Evolutionary conservation across 1,284 basidiomycete genomes (phyloP), one percentile per base, ranked within the genome.

Genomic region (Trametes polyzona): DNA sequence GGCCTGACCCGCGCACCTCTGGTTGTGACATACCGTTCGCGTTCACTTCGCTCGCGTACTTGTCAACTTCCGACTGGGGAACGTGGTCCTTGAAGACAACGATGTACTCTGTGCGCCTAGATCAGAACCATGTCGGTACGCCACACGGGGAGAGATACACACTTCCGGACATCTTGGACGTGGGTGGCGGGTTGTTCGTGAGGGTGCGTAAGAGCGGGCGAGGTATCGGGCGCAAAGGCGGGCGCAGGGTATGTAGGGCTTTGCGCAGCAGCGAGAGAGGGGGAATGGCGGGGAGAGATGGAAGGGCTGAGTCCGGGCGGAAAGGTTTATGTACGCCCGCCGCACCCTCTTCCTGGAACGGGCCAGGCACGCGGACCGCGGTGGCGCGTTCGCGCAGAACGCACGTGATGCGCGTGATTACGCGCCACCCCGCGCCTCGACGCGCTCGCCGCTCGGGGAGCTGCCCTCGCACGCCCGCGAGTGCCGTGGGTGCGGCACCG

Each of bases 71-170:
- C 1, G 75, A 76, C 30, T 71, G 46, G n/a, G 77, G 68, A 48
- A 75, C 80, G 40, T 57, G 52, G 10, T 79, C 70, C 67, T 85
- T 85, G 75, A 86, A 86, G n/a, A 83, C 76, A 40, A 86, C 78
- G 58, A 86, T 84, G 67, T 77, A 84, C 60, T 71, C 82, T 83
- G 37, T 21, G 23, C 16, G 1, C 11, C n/a, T 19, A 2, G 2
- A 23, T 49, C 10, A 42, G 36, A 19, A 30, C 9, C 23, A 21
- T 16, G 30, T n/a, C 10, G 41, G 17, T 21, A 27, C 21, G 35
- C 33, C 47, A 48, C 50, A 21, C 42, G 26, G 53, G 37, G 40
- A 27, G 30, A 21, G 21, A 44, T 37, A 64, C 67, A 46, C 39
- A 67, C 64, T 64, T 57, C 62, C 57, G 35, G 70, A 66, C 69